Percentiles rank a stretch among this genome's conserved stretches.
Conservation (phyloP, 345 rosid species). For the Eucalyptus victrix region DNA sequence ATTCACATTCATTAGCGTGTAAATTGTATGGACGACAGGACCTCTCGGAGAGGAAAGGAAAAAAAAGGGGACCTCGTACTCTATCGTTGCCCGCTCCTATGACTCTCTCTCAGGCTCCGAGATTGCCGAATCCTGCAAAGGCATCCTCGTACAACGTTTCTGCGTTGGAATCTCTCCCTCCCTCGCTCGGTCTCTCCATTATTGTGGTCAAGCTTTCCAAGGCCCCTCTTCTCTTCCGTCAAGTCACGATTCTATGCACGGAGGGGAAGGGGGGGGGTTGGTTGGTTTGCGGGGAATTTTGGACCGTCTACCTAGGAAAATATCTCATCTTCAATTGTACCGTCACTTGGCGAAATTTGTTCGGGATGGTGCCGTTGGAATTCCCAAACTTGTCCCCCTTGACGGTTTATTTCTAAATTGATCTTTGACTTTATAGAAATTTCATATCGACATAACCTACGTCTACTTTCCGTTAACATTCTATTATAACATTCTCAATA, state of each 20-base stretch:
- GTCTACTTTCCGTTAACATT: too few species aligned
- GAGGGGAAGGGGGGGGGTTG: too few species aligned
- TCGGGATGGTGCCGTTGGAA: background rate
- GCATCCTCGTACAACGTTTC: background rate
- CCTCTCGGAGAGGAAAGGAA: background rate
- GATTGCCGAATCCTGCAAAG: background rate
- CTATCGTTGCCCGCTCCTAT: background rate
- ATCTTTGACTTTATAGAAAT: too few species aligned
- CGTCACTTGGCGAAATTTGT: background rate
- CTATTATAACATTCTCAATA: too few species aligned
- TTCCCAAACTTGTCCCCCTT: background rate
- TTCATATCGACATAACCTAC: background rate
- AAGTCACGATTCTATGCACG: background rate
- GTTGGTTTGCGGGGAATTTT: too few species aligned
- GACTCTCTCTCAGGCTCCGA: background rate
- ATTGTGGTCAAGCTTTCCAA: background rate
- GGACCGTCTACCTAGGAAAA: too few species aligned
- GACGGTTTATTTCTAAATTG: background rate
- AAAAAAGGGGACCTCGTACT: background rate
- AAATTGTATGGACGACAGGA: background rate
- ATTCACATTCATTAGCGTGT: background rate
- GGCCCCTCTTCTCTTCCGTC: background rate
- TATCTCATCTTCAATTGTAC: background rate
- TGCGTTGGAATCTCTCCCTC: background rate
- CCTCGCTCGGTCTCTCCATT: background rate